Base-by-base conservation (phyloP, 129 eudicot genomes). In the Pseudognaphalium luteoalbum region DNA sequence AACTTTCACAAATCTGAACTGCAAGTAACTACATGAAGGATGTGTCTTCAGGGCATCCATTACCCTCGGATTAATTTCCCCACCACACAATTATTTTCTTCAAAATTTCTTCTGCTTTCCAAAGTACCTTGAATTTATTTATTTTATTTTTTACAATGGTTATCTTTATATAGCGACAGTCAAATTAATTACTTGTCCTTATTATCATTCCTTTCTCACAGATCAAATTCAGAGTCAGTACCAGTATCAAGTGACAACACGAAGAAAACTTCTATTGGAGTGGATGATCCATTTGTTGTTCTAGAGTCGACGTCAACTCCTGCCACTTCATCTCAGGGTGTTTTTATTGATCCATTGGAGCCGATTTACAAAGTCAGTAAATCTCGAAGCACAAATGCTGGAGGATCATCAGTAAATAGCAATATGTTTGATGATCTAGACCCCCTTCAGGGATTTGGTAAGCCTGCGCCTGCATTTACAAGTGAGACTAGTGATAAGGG, bases 371-470 rank as follows among this genome's bases (percentile, higher is more conserved):
- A 89, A 73, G 79, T 74, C 35, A 68, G 81, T 63, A 89, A 86
- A 80, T 79, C 88, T 52, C 84, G 81, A 54, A 87, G 74, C 52
- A 71, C 86, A 65, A 87, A 84, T 39, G 71, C 78, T 76, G 86
- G 84, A 67, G 75, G 78, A 59, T 78, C 93, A 50, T 76, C 95
- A 63, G 85, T 60, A 47, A 82, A 76, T 72, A 81, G 75, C 20
- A 84, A 85, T 42, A 81, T 76, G 60, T 94, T 94, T 88, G 91
- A 85, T 87, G 91, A 91, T 81, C 34, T 91, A 41, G 93, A 94
- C 66, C 96, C 98, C 44, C 97, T 89, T 66, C 82, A 66, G 70
- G 89, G 84, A 44, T 83, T 91, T 73, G 88, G 81, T 70, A 91
- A 91, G 77, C 67, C 97, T 75, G 79, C 83, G 25, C 89, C 83